Base-by-base conservation (phyloP, 805 yeast species). In the Kregervanrija pseudodelftensis region DNA sequence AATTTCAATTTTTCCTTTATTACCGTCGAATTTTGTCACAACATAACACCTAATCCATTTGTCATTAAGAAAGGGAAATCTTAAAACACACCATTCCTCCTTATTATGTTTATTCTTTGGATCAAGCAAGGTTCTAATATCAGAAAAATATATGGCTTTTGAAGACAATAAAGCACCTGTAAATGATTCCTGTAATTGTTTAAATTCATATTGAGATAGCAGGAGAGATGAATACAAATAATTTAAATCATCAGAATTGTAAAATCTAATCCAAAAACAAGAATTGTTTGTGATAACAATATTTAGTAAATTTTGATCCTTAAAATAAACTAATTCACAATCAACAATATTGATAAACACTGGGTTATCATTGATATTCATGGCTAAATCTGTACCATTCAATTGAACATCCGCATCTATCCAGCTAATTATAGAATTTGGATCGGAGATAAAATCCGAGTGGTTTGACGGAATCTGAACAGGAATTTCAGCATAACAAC, bases 141-240 rank as follows among this genome's bases (percentile, higher is more conserved):
- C 88, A 2, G 75, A 68, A 44, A 81, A 67, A 42, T 66, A 59
- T 3, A 78, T 67, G 1, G 82, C 87, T 51, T 76, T 79, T 8
- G 76, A 61, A 8, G 83, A 75, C 32, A 81, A 59, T 32, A 80
- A 61, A 2, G 80, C 83, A 7, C 85, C 88, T 0, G 86, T 80
- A 55, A 74, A 81, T 15, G 80, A 72, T 60, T 80, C 83, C 54
- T 76, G 79, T 43, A 81, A 64, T 40, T 75, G 72, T 14, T 70
- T 68, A 52, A 66, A 73, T 59, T 81, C 88, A 55, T 66, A 81
- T 50, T 72, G 75, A n/a, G 82, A 63, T 39, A 81, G 58, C 41
- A 72, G 63, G 33, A 80, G 58, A 3, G 80, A 74, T 1, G 79
- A 63, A 14, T 76, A 63, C 42, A 64, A 59, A 31, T 49, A 48